phyloP scores from a whole-genome alignment of 2,329 filamentous ascomycete genomes.

The Teratosphaeriaceae sp. region DNA sequence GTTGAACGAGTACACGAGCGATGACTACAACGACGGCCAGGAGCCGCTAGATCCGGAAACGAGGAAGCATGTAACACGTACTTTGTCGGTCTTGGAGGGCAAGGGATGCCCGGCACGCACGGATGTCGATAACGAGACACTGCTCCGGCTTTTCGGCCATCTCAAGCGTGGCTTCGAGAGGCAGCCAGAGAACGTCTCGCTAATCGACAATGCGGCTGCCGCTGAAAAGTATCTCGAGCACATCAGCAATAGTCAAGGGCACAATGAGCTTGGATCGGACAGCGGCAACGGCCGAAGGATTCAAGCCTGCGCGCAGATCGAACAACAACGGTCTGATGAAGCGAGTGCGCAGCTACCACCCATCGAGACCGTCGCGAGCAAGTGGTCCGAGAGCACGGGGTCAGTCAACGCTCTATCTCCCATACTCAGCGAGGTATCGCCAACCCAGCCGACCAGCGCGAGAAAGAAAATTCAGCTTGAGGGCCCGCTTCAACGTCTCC shows the following conservation, averaged over 20 bases:
- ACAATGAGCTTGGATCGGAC: too few relatives aligned
- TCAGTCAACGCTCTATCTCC: conserved; percentile 11
- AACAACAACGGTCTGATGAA: not conserved
- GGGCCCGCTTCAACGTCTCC: not conserved
- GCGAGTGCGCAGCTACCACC: conserved; percentile 1
- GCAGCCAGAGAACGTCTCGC: conserved; percentile 6
- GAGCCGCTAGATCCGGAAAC: conserved; percentile 8
- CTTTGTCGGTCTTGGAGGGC: conserved; percentile 21
- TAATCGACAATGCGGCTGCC: conserved; percentile 11
- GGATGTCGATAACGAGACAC: conserved; percentile 12
- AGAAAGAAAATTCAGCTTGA: not conserved
- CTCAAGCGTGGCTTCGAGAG: conserved; percentile 13
- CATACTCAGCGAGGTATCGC: not conserved
- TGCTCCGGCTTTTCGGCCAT: conserved; percentile 14
- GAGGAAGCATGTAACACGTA: conserved; percentile 12
- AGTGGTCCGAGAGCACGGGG: conserved; percentile 24
- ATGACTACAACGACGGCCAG: conserved; percentile 9
- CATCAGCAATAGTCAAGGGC: too few relatives aligned
- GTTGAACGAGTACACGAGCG: conserved; percentile 11
- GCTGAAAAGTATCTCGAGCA: conserved; percentile 11
- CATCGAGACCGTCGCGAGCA: conserved; percentile 14
- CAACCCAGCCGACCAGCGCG: not conserved
- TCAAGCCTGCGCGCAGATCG: too few relatives aligned
- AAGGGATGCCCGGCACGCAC: conserved; percentile 9
- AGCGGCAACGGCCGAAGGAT: too few relatives aligned